A percentile compares a stretch with the other conserved stretches of the same genome.
Evolutionary conservation across 1,284 basidiomycete genomes (phyloP).

Genomic region (Cutaneotrichosporon dermatis): DNA sequence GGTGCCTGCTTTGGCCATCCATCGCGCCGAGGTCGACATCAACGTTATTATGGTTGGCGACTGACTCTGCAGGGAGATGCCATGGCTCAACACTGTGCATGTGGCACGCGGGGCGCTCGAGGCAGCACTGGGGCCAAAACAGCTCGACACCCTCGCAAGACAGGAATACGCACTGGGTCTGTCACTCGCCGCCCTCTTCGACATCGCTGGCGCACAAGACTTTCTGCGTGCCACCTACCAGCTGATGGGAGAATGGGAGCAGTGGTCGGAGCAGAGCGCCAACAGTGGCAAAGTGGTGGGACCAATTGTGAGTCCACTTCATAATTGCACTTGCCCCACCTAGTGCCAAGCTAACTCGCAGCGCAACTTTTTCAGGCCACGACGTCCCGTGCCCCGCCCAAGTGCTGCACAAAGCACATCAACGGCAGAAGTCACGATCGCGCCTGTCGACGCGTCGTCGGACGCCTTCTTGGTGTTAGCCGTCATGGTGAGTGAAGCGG

Average conservation of each 20-base stretch:
- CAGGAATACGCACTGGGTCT: conserved; percentile 51
- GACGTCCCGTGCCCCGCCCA: conserved; percentile 14
- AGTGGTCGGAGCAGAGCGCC: conserved; percentile 41
- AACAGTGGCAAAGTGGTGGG: conserved; percentile 36
- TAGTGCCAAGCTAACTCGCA: background rate
- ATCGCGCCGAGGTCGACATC: too few species aligned
- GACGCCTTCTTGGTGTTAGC: conserved; percentile 21
- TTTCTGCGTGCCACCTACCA: conserved; percentile 46
- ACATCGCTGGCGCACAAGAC: conserved; percentile 46
- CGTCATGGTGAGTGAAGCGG: too few species aligned
- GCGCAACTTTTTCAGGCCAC: conserved; percentile 22
- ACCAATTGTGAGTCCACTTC: conserved; percentile 6
- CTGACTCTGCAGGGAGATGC: conserved; percentile 38
- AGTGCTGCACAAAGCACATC: conserved; percentile 14
- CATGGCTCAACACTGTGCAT: conserved; percentile 47
- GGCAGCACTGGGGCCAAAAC: conserved; percentile 33
- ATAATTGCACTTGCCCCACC: background rate
- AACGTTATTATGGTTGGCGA: too few species aligned
- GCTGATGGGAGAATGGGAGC: conserved; percentile 52
- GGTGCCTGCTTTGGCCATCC: too few species aligned
- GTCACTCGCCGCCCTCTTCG: conserved; percentile 49
- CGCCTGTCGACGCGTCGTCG: conserved; percentile 15
- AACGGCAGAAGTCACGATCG: conserved; percentile 21
- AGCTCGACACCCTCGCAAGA: conserved; percentile 38
- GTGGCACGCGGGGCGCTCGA: conserved; percentile 38